Conservation (phyloP, 129 eudicot species). For the Saussurea involucrata region DNA sequence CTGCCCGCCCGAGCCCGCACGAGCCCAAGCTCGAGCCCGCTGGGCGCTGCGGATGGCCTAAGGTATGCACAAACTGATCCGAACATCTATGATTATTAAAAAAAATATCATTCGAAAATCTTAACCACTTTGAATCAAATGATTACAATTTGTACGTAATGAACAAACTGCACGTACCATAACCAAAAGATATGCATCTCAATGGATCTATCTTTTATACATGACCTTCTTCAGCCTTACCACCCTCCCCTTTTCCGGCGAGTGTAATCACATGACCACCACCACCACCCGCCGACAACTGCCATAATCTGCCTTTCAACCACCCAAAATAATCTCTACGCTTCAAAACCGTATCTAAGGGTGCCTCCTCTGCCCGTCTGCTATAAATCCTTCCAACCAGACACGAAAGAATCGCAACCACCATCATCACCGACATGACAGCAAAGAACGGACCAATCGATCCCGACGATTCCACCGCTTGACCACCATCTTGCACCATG, state of each 20-base stretch:
- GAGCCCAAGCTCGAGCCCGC: too few relatives aligned
- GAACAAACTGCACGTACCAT: background rate
- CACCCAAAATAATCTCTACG: conserved; percentile 40
- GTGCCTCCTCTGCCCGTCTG: conserved; percentile 16
- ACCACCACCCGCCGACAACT: conserved; percentile 15
- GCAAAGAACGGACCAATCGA: conserved; percentile 55
- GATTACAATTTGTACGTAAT: conserved; percentile 6
- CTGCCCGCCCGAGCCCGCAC: too few relatives aligned
- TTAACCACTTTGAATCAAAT: background rate
- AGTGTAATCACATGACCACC: conserved; percentile 27
- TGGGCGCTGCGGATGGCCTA: too few relatives aligned
- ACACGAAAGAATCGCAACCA: conserved; percentile 47
- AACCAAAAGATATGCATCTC: background rate
- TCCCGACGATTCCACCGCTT: conserved; percentile 21
- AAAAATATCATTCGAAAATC: background rate
- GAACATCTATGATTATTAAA: background rate
- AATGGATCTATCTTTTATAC: background rate
- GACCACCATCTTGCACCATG: background rate
- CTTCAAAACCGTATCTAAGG: conserved; percentile 32
- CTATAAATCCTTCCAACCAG: conserved; percentile 42
- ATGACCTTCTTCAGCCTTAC: conserved; percentile 23
- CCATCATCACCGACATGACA: conserved; percentile 46
- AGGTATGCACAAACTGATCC: background rate
- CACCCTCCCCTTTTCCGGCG: conserved; percentile 23
- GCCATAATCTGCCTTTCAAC: conserved; percentile 34